These are phyloP conservation scores for Spencermartinsiella ligniputridi DNA, from an alignment of 1,139 yeast genomes.

Conservation along the genomic window DNA sequence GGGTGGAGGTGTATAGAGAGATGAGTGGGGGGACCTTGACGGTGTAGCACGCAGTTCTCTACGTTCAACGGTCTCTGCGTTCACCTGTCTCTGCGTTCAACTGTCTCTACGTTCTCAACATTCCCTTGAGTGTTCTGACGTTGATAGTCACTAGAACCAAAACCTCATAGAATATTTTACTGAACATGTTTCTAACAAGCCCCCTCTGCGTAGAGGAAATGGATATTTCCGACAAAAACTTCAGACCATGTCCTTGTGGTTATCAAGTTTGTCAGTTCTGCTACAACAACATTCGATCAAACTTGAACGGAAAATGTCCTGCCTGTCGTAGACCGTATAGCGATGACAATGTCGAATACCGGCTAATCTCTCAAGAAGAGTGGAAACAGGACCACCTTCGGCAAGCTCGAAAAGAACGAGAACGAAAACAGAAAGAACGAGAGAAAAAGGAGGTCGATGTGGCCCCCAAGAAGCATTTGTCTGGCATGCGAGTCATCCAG, in stretches of 20 bases:
- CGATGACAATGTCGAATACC: constrained; percentile 88
- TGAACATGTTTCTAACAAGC: constrained; percentile 31
- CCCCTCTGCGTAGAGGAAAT: constrained; percentile 96
- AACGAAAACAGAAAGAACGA: constrained; percentile 83
- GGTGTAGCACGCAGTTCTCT: no score
- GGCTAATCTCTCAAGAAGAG: constrained; percentile 79
- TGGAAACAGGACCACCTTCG: constrained; percentile 63
- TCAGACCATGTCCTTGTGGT: constrained; percentile 99
- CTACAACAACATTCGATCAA: constrained; percentile 91
- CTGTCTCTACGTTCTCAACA: no score
- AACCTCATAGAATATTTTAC: no score
- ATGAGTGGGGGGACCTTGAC: no score
- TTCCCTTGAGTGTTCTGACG: no score
- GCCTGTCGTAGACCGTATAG: constrained; percentile 95
- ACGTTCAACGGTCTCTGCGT: constrained; percentile 20
- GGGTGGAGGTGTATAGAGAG: constrained; percentile 55
- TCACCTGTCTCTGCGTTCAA: no score
- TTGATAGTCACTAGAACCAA: no score
- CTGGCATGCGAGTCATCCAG: constrained; percentile 96
- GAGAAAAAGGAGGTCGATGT: constrained; percentile 89
- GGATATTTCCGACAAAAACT: constrained; percentile 93
- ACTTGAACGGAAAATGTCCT: constrained; percentile 93
- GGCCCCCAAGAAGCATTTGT: constrained; percentile 67
- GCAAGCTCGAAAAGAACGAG: constrained; percentile 76
- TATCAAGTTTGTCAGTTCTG: constrained; percentile 98